Evolutionary conservation across 768 basidiomycete genomes (phyloP).

Genomic region (Strobilomyces confusus): DNA sequence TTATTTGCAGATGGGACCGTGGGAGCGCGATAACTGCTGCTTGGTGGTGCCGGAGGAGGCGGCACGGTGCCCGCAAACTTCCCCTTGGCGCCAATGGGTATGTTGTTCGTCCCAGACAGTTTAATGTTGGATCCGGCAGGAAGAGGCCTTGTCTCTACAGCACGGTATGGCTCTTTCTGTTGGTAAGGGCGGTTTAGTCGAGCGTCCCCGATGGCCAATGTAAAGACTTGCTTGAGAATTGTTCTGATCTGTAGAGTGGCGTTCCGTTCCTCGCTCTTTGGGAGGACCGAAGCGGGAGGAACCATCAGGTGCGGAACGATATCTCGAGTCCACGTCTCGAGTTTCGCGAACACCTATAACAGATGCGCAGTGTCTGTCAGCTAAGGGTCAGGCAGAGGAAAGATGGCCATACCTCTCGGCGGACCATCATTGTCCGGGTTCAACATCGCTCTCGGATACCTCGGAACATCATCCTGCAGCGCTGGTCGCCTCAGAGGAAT

Average conservation of each 20-base stretch:
- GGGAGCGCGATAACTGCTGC: background rate
- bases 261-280: conserved; percentile 22
- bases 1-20: conserved; percentile 13
- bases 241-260: conserved; percentile 15
- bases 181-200: background rate
- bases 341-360: conserved; percentile 16
- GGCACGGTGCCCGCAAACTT: conserved; percentile 18
- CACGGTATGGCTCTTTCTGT: conserved; percentile 21
- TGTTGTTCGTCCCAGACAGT: conserved; percentile 32
- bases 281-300: conserved; percentile 12
- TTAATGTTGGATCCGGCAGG: conserved; percentile 20
- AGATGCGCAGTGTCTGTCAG: background rate
- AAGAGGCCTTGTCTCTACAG: conserved; percentile 10
- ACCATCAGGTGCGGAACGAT: conserved; percentile 16
- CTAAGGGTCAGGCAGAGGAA: background rate
- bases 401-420: conserved; percentile 10
- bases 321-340: conserved; percentile 18
- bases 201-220: background rate
- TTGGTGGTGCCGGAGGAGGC: background rate
- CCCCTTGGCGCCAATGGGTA: conserved; percentile 27
- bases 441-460: conserved; percentile 38
- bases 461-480: conserved; percentile 27
- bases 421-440: conserved; percentile 19
- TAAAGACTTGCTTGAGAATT: conserved; percentile 15
- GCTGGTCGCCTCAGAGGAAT: conserved; percentile 14